These are phyloP conservation scores for Chaetomium cochliodes DNA, from an alignment of 495 filamentous ascomycete species.

Conservation along the genomic window DNA sequence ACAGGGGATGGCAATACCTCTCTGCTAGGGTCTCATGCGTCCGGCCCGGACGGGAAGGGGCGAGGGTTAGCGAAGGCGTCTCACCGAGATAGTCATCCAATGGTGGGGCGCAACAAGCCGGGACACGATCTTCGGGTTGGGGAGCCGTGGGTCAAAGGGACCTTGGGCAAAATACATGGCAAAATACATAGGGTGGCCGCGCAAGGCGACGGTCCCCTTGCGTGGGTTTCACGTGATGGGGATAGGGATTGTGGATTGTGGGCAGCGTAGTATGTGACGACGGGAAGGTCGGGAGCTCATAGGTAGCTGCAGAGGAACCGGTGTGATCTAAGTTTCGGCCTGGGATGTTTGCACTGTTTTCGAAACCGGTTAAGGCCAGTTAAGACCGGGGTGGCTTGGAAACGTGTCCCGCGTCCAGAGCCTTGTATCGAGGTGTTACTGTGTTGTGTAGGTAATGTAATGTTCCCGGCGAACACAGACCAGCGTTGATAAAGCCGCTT, in stretches of 20 bases:
- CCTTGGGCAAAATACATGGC: not conserved
- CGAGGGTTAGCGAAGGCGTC: conserved; percentile 5
- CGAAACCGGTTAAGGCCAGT: not conserved
- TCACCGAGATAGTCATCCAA: conserved; percentile 15
- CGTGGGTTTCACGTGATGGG: not conserved
- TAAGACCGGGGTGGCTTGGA: conserved; percentile 7
- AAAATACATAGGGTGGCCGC: not conserved
- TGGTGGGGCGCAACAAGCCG: not conserved
- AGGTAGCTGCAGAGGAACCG: conserved; percentile 13
- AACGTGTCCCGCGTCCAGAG: not conserved
- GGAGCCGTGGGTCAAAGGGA: conserved; percentile 4
- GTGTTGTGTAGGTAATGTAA: no score
- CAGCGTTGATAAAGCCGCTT: not conserved
- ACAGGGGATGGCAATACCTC: not conserved
- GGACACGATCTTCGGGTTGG: not conserved
- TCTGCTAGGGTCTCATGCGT: conserved; percentile 15
- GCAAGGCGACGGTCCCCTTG: not conserved
- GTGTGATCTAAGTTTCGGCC: not conserved
- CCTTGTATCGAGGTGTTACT: not conserved
- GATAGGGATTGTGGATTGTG: not conserved
- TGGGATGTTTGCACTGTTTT: conserved; percentile 11
- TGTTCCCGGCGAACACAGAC: not conserved
- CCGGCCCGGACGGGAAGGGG: conserved; percentile 17
- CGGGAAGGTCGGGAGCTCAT: not conserved
- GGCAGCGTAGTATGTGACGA: not conserved